Evolutionary conservation across 306 rosid species (phyloP).

Genomic region (Begonia loranthoides): DNA sequence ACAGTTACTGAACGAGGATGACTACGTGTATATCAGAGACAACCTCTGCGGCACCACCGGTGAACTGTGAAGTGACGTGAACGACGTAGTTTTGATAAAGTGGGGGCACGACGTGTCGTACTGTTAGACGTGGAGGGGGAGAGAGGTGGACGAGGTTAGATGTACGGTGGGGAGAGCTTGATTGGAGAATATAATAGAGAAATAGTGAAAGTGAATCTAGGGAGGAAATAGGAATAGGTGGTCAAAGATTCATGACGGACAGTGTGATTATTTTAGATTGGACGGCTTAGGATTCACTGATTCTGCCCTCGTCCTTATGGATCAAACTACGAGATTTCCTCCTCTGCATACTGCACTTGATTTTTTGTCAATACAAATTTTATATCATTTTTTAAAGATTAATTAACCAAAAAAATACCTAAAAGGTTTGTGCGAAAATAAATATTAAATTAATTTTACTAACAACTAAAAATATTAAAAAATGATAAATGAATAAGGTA

Average conservation of each 20-base stretch:
- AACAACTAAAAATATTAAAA: too few relatives aligned
- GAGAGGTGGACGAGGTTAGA: background rate
- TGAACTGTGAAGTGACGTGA: background rate
- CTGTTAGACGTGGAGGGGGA: slow-evolving; percentile 9
- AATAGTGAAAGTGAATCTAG: slow-evolving; percentile 28
- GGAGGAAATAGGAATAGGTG: background rate
- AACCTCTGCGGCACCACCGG: too few relatives aligned
- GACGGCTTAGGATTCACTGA: slow-evolving; percentile 8
- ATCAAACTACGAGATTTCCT: slow-evolving; percentile 18
- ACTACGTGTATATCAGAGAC: too few relatives aligned
- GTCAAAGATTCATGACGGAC: slow-evolving; percentile 30
- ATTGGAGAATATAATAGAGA: background rate
- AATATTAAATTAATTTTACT: too few relatives aligned
- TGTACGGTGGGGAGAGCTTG: slow-evolving; percentile 13
- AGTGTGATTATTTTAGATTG: slow-evolving; percentile 21
- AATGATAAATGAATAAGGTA: too few relatives aligned
- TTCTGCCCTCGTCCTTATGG: slow-evolving; percentile 17
- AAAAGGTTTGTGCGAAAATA: too few relatives aligned
- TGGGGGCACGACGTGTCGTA: slow-evolving; percentile 3
- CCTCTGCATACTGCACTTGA: too few relatives aligned
- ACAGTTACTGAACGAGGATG: background rate
- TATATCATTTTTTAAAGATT: too few relatives aligned
- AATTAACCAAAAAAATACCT: too few relatives aligned
- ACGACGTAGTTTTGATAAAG: background rate
- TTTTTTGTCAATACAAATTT: too few relatives aligned